Percentiles rank a stretch among this genome's conserved stretches.
Evolutionary conservation across 73 alveolate genomes (phyloP).

Genomic region (Breviolum minutum): DNA sequence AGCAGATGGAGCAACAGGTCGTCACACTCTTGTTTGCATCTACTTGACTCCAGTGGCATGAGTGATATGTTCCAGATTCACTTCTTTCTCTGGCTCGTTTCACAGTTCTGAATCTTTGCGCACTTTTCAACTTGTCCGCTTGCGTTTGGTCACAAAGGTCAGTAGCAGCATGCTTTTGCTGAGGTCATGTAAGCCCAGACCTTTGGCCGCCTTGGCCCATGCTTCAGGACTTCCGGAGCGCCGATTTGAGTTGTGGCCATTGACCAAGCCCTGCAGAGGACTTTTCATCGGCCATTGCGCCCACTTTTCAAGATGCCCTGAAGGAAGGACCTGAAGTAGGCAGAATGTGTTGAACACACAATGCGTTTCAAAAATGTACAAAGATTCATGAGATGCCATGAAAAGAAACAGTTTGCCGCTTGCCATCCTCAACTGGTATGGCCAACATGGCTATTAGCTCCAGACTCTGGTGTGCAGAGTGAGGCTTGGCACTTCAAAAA

Average conservation of each 20-base stretch:
- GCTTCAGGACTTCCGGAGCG: neutral
- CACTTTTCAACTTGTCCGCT: too few species aligned
- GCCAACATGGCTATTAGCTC: conserved; percentile 43
- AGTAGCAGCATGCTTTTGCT: neutral
- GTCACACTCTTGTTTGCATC: too few species aligned
- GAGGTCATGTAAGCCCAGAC: conserved; percentile 27
- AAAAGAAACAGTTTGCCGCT: neutral
- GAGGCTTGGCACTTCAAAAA: conserved; percentile 15
- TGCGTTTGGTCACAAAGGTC: too few species aligned
- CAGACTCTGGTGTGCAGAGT: conserved; percentile 46
- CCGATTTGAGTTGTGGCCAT: too few species aligned
- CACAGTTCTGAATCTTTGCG: too few species aligned
- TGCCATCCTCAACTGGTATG: conserved; percentile 49
- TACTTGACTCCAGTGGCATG: too few species aligned
- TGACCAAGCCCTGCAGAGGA: too few species aligned
- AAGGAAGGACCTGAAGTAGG: neutral
- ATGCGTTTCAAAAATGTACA: neutral
- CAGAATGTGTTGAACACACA: conserved; percentile 6
- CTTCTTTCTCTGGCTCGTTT: too few species aligned
- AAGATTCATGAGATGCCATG: neutral
- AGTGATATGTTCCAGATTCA: too few species aligned
- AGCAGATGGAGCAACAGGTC: too few species aligned
- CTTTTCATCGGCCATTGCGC: neutral
- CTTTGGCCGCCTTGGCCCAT: neutral
- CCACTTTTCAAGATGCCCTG: neutral